These are phyloP conservation scores for Parathielavia appendiculata DNA, from an alignment of 495 filamentous ascomycete species.

Conservation along the genomic window DNA sequence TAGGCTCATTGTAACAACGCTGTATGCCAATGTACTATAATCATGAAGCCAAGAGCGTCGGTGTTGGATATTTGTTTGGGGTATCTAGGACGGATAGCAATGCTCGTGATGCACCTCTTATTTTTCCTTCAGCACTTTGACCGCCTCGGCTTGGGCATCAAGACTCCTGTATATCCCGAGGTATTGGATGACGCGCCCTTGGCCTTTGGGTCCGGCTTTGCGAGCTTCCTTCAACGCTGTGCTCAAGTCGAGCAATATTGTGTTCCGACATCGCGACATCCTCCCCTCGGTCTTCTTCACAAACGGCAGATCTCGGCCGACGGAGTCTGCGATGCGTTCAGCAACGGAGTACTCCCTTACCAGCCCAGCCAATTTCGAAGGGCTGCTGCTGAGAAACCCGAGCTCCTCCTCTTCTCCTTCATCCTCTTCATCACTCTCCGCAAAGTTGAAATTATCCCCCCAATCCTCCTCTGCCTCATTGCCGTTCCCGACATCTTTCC, in stretches of 20 bases:
- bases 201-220: constrained; percentile 47
- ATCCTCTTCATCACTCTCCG: constrained; percentile 25
- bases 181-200: constrained; percentile 59
- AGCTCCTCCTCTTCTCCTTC: constrained; percentile 23
- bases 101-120: constrained; percentile 18
- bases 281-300: constrained; percentile 54
- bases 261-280: constrained; percentile 53
- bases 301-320: constrained; percentile 41
- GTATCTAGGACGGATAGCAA: constrained; percentile 28
- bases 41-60: constrained; percentile 18
- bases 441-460: constrained; percentile 25
- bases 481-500: constrained; percentile 20
- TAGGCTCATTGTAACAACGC: constrained; percentile 37
- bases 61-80: constrained; percentile 14
- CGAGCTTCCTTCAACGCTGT: constrained; percentile 71
- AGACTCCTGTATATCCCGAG: constrained; percentile 73
- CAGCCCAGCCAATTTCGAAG: constrained; percentile 40
- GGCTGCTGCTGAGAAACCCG: constrained; percentile 36
- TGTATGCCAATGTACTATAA: constrained; percentile 45
- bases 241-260: constrained; percentile 75
- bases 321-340: constrained; percentile 36
- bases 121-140: constrained; percentile 60
- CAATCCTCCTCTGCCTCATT: constrained; percentile 34
- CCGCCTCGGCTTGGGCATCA: constrained; percentile 66
- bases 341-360: constrained; percentile 41